Base-by-base conservation (phyloP, 352 stramenopile genomes). In the Phytopythium mirpurense region DNA sequence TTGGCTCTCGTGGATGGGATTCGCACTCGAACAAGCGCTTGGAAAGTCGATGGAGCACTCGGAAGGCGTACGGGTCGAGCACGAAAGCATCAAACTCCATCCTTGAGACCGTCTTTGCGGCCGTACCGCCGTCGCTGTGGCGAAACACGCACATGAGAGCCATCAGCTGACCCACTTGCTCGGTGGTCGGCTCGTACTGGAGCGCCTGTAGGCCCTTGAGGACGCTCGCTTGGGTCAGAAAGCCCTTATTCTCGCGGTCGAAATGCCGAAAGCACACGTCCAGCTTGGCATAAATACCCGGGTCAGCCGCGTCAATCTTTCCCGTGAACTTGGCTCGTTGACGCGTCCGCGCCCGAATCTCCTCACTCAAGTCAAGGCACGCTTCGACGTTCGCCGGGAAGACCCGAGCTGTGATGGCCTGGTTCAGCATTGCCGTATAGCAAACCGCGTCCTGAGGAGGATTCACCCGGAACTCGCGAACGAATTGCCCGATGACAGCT, bases 51-150 rank as follows among this genome's bases (percentile, higher is more conserved):
- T 62, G 61, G 1, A 90, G 29, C 12, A 79, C 40, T 1, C 51
- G 37, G n/a, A 31, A 42, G 7, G 60, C 72, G 14, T 72, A 70
- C 0, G 79, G 79, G 42, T 88, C 79, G 24, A 93, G 36, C 26
- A 84, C 74, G 54, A 90, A 93, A 0, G 79, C 68, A 57, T 93
- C 83, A 50, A 93, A 93, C 51, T 93, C 83, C 51, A 81, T 84
- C 37, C 83, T 70, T 18, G 83, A 90, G 11, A 90, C 26, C 11
- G 46, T 79, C 21, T 70, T 67, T 19, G 74, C 86, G 21, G 24
- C 15, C 0, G 32, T 10, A 1, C 21, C 6, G 15, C 15, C n/a
- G 14, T 29, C 23, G 15, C 41, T 57, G 24, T 81, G 71, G 27
- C 64, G 60, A 27, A 87, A 88, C 8, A 87, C 57, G 16, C 62